A percentile compares a stretch with the other conserved stretches of the same genome.
phyloP scores from a whole-genome alignment of 345 rosid genomes.

The Hibiscus tridactylites region DNA sequence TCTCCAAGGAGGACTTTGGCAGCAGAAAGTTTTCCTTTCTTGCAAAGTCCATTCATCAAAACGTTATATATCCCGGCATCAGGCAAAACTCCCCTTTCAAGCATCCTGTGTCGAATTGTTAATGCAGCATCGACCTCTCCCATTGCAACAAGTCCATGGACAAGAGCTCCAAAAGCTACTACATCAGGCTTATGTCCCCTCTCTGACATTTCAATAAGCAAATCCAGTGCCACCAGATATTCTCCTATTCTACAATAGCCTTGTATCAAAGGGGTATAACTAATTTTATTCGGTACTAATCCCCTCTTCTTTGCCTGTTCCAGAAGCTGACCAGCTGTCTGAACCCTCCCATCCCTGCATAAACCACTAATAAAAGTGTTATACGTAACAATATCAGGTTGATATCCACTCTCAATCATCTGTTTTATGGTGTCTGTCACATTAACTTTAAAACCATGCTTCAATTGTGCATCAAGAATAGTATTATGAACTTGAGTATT shows the following conservation, averaged over 20 bases:
- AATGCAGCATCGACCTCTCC: conserved; percentile 30
- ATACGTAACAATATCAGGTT: conserved; percentile 63
- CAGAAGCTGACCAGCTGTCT: conserved; percentile 51
- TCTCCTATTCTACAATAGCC: conserved; percentile 42
- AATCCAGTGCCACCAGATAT: conserved; percentile 37
- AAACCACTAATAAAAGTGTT: conserved; percentile 49
- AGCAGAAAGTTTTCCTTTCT: conserved; percentile 51
- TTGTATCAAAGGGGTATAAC: conserved; percentile 58
- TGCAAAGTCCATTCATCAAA: conserved; percentile 66
- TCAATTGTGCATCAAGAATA: conserved; percentile 12
- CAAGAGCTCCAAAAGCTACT: conserved; percentile 42
- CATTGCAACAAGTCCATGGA: conserved; percentile 24
- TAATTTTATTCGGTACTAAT: conserved; percentile 35
- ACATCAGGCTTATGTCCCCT: conserved; percentile 65
- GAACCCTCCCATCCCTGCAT: conserved; percentile 44
- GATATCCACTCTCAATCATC: conserved; percentile 43
- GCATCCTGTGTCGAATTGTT: conserved; percentile 41
- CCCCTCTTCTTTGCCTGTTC: conserved; percentile 49
- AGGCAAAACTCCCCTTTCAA: conserved; percentile 55
- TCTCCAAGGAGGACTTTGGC: conserved; percentile 61
- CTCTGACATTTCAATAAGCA: conserved; percentile 63
- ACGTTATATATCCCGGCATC: conserved; percentile 79
- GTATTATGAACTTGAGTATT: conserved; percentile 2
- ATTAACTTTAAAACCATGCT: conserved; percentile 36
- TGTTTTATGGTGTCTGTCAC: conserved; percentile 33